Base-by-base conservation (phyloP, 1,139 yeast genomes). In the Pneumocystis murina region DNA sequence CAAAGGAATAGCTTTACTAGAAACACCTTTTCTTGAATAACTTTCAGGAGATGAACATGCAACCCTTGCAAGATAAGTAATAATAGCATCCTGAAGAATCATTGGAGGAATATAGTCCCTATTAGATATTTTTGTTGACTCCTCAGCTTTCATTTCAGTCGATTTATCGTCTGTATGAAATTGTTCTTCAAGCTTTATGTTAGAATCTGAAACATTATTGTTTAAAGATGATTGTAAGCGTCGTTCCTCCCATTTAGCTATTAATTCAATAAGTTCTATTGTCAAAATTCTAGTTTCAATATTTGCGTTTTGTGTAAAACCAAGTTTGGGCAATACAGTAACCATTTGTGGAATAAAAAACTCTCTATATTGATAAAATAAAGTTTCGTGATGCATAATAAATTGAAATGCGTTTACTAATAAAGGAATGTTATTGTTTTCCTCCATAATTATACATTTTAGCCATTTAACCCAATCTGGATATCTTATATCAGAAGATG, bases 401-500 rank as follows among this genome's bases (percentile, higher is more conserved):
- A 91, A 90, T 70, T 90, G 96, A 70, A 89, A 92, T 30, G 94
- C 88, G 70, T 88, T 91, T 68, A 89, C 82, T 10, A 87, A 95
- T 66, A 91, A 95, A 14, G 86, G 84, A 7, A 86, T 86, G 70
- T 84, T 84, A 71, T 85, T 86, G 0, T 94, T 92, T 72, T 91
- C 96, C 71, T 94, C 98, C 1, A 94, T 85, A 36, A 94, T 78
- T 1, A 91, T 95, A 64, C 97, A 80, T 68, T 97, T 84, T 0
- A 97, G 96, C 94, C 96, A 90, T 70, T 88, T 91, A 65, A 94
- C 82, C 98, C 98, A 94, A 62, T 85, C 81, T 16, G 87, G 83
- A 20, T 67, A 63, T 16, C 64, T 55, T 16, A 64, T 36, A 24
- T 68, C 69, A 0, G 62, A 54, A 28, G 84, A 77, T 1, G 78